These are phyloP conservation scores for Trichoderma gamsii DNA, from an alignment of 495 filamentous ascomycete genomes.

Conservation along the genomic window DNA sequence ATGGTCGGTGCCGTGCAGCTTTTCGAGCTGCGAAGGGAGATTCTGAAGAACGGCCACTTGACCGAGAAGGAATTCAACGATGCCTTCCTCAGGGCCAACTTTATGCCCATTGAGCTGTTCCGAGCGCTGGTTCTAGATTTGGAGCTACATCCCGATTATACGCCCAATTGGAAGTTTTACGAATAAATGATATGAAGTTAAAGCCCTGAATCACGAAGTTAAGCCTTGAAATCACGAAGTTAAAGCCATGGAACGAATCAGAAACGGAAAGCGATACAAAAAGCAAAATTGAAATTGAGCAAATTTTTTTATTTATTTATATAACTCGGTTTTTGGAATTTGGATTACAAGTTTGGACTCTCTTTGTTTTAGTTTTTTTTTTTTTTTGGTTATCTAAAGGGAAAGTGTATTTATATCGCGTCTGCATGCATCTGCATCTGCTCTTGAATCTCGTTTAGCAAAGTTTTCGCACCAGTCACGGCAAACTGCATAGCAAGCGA, in stretches of 20 bases:
- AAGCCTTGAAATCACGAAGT: too few species aligned
- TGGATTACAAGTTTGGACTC: background rate
- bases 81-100: slow-evolving; percentile 34
- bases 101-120: slow-evolving; percentile 49
- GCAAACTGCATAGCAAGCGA: slow-evolving; percentile 6
- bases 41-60: slow-evolving; percentile 23
- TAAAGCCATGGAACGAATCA: too few species aligned
- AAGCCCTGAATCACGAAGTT: too few species aligned
- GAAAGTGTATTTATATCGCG: background rate
- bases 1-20: slow-evolving; percentile 49
- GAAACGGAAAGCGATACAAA: too few species aligned
- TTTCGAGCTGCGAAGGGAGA: slow-evolving; percentile 36
- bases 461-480: background rate
- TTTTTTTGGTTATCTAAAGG: background rate
- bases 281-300: too few species aligned
- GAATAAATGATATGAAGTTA: background rate
- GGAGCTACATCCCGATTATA: slow-evolving; percentile 29
- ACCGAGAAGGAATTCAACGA: slow-evolving; percentile 48
- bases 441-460: background rate
- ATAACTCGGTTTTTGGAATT: background rate
- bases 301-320: too few species aligned
- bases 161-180: slow-evolving; percentile 27
- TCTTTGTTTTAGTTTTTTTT: background rate
- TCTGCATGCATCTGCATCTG: background rate
- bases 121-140: slow-evolving; percentile 37